These are phyloP conservation scores for Aurinia saxatilis DNA, from an alignment of 345 rosid species.

Conservation along the genomic window DNA sequence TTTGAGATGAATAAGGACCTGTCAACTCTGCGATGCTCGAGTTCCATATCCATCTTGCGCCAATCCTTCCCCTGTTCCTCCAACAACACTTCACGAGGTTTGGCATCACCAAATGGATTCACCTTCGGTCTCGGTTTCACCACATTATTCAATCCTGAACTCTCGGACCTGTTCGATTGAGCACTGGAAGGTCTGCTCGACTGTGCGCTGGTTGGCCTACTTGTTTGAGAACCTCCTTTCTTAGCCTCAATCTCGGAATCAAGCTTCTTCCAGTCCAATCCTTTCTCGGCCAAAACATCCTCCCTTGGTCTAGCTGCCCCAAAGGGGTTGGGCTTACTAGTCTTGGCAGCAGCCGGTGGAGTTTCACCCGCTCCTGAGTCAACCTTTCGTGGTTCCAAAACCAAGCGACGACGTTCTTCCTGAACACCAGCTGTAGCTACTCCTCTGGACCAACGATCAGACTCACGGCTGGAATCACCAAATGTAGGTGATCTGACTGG, in stretches of 20 bases:
- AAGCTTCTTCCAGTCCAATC: slow-evolving; percentile 86
- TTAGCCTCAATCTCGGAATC: slow-evolving; percentile 72
- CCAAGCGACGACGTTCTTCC: slow-evolving; percentile 60
- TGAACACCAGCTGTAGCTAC: slow-evolving; percentile 30
- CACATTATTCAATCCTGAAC: slow-evolving; percentile 44
- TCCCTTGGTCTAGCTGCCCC: slow-evolving; percentile 98
- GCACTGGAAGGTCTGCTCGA: slow-evolving; percentile 88
- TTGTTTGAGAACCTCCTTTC: slow-evolving; percentile 41
- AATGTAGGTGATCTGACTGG: slow-evolving; percentile 45
- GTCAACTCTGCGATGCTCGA: slow-evolving; percentile 77
- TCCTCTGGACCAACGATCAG: slow-evolving; percentile 72
- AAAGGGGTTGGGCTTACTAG: slow-evolving; percentile 65
- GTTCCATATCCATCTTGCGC: slow-evolving; percentile 82
- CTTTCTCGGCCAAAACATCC: slow-evolving; percentile 85
- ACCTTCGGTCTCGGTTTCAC: slow-evolving; percentile 64
- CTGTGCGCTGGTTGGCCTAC: slow-evolving; percentile 32
- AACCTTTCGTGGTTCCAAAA: slow-evolving; percentile 60
- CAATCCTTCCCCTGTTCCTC: slow-evolving; percentile 84
- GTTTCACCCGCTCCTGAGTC: slow-evolving; percentile 37
- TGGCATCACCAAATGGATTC: slow-evolving; percentile 96
- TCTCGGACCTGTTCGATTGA: slow-evolving; percentile 75
- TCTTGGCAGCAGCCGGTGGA: slow-evolving; percentile 26
- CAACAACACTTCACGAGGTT: slow-evolving; percentile 88
- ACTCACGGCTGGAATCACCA: slow-evolving; percentile 49
- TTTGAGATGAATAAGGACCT: slow-evolving; percentile 35